Base-by-base conservation (phyloP, 768 basidiomycete species). In the Kwoniella mangroviensis region DNA sequence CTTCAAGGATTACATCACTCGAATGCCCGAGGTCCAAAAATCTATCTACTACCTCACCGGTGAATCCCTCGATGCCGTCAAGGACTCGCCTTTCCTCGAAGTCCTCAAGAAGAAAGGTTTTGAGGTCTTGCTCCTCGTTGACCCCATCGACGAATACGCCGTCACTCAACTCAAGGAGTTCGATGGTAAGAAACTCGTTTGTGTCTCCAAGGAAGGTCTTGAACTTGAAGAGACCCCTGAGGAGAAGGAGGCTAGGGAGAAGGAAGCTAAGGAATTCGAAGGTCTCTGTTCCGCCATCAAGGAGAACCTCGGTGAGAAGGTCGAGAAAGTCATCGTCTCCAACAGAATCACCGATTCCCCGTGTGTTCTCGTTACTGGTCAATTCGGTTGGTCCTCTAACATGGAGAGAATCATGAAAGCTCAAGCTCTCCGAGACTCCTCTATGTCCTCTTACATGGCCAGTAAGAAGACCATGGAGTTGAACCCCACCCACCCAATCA, bases 351-450 rank as follows among this genome's bases (percentile, higher is more conserved):
- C 89, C 77, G 94, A 96, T 85, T 97, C 94, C 21, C 95, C 94
- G 71, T 98, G 91, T 84, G 96, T 97, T 55, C 90, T 96, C 79
- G 94, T 98, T 82, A 98, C 97, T 69, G 96, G 96, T 67, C 95
- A 98, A 84, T 99, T 98, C 85, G 97, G 96, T 66, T 99, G 96
- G 96, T 97, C 94, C 28, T 94, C 95, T 66, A 98, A 98, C 88
- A 98, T 98, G 96, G 91, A 95, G 84, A 91, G 95, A 85, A 97
- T 98, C 87, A 98, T 98, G 96, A 96, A 96, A 86, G 94, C 96
- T 13, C 95, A 98, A 85, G 95, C 95, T 40, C 79, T 81, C 49
- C 75, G 79, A 63, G 79, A 81, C 67, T 81, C 79, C 4, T 81
- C 79, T 53, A 81, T 79, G 95, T 97, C 94, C 26, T 96, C 94